Percentiles rank a stretch among this genome's conserved stretches.
Conservation (phyloP, 2,329 filamentous ascomycete genomes). For the Thelonectria discophora region DNA sequence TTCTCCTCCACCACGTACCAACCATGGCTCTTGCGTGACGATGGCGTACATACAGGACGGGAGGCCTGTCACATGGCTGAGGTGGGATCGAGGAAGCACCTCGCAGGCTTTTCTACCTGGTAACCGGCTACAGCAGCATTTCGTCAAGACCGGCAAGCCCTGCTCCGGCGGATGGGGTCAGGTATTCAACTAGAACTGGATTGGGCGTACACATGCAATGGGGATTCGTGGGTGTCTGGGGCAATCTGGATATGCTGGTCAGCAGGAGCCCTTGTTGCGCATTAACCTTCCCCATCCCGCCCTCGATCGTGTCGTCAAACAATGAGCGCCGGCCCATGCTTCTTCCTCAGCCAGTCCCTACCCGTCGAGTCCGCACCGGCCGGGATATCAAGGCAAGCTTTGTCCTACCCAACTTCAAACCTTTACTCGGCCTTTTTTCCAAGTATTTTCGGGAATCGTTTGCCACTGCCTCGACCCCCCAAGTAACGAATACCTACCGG, state of each 20-base stretch:
- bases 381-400: conserved; percentile 19
- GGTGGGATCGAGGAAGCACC: conserved; percentile 23
- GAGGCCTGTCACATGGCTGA: conserved; percentile 38
- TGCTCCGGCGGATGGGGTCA: conserved; percentile 15
- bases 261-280: conserved; percentile 22
- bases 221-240: conserved; percentile 20
- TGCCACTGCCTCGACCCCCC: conserved; percentile 18
- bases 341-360: conserved; percentile 16
- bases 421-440: conserved; percentile 10
- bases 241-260: conserved; percentile 23
- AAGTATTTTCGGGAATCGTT: conserved; percentile 34
- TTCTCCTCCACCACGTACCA: conserved; percentile 36
- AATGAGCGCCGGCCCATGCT: conserved; percentile 18
- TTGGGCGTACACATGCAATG: conserved; percentile 18
- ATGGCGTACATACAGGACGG: conserved; percentile 39
- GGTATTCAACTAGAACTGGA: conserved; percentile 7
- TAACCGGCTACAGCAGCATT: conserved; percentile 11
- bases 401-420: conserved; percentile 18
- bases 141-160: conserved; percentile 33
- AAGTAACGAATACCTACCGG: conserved; percentile 35
- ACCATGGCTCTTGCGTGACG: conserved; percentile 41
- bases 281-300: conserved; percentile 18
- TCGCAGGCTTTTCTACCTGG: conserved; percentile 18
- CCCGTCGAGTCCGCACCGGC: conserved; percentile 20
- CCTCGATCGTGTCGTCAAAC: conserved; percentile 24